Conservation (phyloP, 257 asterid genomes). For the Ehretia macrophylla region DNA sequence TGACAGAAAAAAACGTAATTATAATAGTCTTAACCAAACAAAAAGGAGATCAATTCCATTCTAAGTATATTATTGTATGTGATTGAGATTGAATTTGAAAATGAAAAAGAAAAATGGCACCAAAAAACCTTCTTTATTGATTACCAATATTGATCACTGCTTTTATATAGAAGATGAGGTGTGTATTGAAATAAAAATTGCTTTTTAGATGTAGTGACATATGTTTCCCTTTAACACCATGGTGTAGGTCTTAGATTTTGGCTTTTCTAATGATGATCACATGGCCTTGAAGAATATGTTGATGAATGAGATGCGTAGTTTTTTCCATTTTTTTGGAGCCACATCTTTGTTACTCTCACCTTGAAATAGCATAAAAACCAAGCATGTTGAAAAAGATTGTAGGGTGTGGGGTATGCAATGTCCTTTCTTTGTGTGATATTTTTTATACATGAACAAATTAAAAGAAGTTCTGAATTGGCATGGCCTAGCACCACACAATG, state of each 20-base stretch:
- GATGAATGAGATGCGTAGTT: background rate
- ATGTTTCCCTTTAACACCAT: background rate
- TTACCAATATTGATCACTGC: background rate
- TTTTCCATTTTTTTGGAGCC: constrained; percentile 2
- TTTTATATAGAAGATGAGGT: constrained; percentile 2
- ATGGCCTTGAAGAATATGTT: constrained; percentile 10
- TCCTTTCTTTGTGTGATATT: no score
- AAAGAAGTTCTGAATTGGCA: no score
- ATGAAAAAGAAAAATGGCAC: background rate
- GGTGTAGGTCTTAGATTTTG: constrained; percentile 7
- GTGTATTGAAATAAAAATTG: constrained; percentile 3
- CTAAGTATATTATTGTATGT: no score
- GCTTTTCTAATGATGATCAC: constrained; percentile 13
- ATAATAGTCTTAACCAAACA: no score
- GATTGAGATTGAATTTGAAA: no score
- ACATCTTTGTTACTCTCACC: background rate
- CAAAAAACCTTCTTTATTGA: background rate
- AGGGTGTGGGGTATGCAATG: no score
- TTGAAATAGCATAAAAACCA: background rate
- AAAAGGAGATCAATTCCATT: no score
- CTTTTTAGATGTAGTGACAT: background rate
- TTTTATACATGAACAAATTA: no score
- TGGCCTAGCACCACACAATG: no score
- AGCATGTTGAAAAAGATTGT: constrained; percentile 3
- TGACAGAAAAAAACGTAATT: no score